Evolutionary conservation across 1,284 basidiomycete genomes (phyloP), one percentile per base, ranked within the genome.

Genomic region (Ustilago trichophora): DNA sequence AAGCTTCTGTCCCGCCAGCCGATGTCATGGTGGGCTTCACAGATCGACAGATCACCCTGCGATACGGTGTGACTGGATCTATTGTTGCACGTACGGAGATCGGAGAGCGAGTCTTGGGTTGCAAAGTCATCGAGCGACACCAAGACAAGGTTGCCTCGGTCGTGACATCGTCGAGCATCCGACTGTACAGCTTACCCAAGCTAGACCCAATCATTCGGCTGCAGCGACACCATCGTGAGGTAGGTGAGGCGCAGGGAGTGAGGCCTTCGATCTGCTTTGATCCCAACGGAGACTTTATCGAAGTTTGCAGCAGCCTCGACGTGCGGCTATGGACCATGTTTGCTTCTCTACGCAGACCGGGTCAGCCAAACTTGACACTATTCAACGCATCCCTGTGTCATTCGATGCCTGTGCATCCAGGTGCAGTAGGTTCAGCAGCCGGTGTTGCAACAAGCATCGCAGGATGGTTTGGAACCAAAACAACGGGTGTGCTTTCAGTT

Each of bases 241-340:
- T 57, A 1, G 68, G 67, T 27, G 73, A 76, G 37, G 35, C 49
- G 35, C 41, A 33, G 22, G 60, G 60, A n/a, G 19, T n/a, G 16
- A 33, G 40, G 5, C 48, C 60, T 3, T 52, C 40, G 18, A 42
- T 74, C 45, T 66, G 53, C 11, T 51, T 78, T 29, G 75, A 72
- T 38, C 16, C 44, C 11, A 50, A 68, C 13, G 78, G 78, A 36
- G 73, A 76, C 55, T 73, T 78, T 44, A 34, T 78, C 34, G 77
- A 80, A 58, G 50, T 75, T 4, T 57, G 49, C 38, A 66, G 70
- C 50, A 73, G 69, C 38, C 59, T 75, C 6, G 77, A 80, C 48
- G 67, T 76, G 32, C 67, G 74, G 6, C 34, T 79, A 6, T 80
- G 76, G 77, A 73, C 76, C 10, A 58, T 64, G 24, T 73, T 78